Conservation (phyloP, 768 basidiomycete species). For the Sporobolomyces roseus region DNA sequence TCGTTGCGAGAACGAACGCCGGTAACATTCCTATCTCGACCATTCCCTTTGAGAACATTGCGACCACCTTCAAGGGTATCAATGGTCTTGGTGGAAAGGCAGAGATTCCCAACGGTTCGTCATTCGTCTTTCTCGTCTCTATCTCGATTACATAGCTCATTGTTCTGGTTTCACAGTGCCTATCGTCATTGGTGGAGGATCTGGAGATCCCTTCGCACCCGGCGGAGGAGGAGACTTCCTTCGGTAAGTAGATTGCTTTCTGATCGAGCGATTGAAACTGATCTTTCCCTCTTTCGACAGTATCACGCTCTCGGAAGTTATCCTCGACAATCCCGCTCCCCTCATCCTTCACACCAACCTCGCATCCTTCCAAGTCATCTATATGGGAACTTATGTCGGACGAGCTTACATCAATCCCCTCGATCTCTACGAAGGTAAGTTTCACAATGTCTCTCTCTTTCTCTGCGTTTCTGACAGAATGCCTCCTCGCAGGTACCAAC, state of each 20-base stretch:
- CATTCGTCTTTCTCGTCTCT: too few species aligned
- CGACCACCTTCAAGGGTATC: slow-evolving; percentile 60
- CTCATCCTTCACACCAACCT: slow-evolving; percentile 58
- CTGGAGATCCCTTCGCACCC: slow-evolving; percentile 21
- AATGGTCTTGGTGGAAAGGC: slow-evolving; percentile 52
- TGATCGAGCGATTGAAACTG: not conserved
- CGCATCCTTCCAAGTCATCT: slow-evolving; percentile 60
- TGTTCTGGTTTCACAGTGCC: slow-evolving; percentile 1
- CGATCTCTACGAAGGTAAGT: slow-evolving; percentile 50
- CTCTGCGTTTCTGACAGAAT: not conserved
- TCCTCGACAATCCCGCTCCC: slow-evolving; percentile 33
- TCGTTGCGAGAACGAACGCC: slow-evolving; percentile 49
- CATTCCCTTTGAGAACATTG: slow-evolving; percentile 60
- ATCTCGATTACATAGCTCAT: not conserved
- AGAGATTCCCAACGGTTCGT: slow-evolving; percentile 47
- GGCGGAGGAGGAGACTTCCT: slow-evolving; percentile 21
- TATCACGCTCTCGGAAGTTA: slow-evolving; percentile 26
- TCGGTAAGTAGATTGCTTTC: not conserved
- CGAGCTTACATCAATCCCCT: slow-evolving; percentile 48
- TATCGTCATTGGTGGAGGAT: slow-evolving; percentile 23
- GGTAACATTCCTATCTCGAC: slow-evolving; percentile 64
- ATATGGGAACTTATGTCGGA: slow-evolving; percentile 53
- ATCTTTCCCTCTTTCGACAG: not conserved
- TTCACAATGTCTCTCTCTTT: not conserved
- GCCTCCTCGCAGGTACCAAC: slow-evolving; percentile 53